These are phyloP conservation scores for Phytophthora hybrid DNA, from an alignment of 352 stramenopile species.

Conservation along the genomic window DNA sequence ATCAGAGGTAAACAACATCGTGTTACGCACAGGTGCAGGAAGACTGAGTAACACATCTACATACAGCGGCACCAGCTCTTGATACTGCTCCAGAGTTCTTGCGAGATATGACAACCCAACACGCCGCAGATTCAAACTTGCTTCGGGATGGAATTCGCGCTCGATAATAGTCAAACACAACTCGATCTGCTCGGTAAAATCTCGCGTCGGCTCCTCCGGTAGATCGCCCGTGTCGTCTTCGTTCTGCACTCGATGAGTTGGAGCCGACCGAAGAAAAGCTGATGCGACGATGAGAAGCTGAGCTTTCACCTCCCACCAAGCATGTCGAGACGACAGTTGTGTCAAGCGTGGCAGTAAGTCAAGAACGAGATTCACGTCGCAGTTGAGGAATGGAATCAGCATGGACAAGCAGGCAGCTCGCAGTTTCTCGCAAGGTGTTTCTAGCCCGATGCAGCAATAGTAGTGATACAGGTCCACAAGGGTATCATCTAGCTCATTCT, in stretches of 20 bases:
- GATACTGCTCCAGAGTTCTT: conserved; percentile 66
- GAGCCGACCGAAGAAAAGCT: conserved; percentile 56
- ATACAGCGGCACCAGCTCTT: conserved; percentile 82
- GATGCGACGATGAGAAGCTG: conserved; percentile 78
- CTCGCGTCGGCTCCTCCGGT: conserved; percentile 26
- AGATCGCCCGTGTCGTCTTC: conserved; percentile 23
- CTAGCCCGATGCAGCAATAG: conserved; percentile 87
- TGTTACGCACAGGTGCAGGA: conserved; percentile 45
- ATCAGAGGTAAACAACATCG: conserved; percentile 44
- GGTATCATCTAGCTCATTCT: conserved; percentile 72
- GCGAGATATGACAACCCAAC: conserved; percentile 66
- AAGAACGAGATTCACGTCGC: conserved; percentile 54
- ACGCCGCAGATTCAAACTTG: conserved; percentile 66
- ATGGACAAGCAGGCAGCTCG: conserved; percentile 83
- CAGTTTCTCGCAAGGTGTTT: conserved; percentile 77
- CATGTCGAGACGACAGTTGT: conserved; percentile 61
- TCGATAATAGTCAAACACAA: conserved; percentile 75
- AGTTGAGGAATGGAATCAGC: conserved; percentile 54
- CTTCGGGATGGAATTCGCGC: conserved; percentile 70
- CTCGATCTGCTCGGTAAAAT: conserved; percentile 79
- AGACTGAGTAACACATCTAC: conserved; percentile 80
- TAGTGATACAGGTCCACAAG: conserved; percentile 89
- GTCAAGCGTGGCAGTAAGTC: conserved; percentile 75
- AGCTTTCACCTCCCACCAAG: conserved; percentile 90
- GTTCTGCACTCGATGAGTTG: conserved; percentile 19